Percentiles rank a stretch among this genome's conserved stretches.
Conservation (phyloP, 2,329 filamentous ascomycete species). For the Calonectria crousiana region DNA sequence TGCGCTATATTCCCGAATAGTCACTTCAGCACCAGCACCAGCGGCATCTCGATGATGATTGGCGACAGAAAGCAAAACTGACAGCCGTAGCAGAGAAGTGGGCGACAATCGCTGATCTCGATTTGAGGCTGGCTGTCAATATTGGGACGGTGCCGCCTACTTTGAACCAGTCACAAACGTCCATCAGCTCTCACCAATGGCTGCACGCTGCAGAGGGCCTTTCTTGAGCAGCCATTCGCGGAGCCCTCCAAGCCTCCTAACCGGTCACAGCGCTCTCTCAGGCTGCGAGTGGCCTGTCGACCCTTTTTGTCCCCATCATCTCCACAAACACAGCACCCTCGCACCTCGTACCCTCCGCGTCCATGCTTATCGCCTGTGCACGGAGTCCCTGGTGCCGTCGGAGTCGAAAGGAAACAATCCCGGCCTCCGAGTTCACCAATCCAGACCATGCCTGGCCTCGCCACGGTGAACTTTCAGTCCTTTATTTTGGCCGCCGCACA, state of each 20-base stretch:
- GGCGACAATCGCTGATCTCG: constrained; percentile 26
- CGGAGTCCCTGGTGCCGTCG: constrained; percentile 13
- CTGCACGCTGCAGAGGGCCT: constrained; percentile 25
- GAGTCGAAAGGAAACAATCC: constrained; percentile 27
- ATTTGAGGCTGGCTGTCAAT: constrained; percentile 24
- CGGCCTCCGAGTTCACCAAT: constrained; percentile 26
- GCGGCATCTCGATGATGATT: constrained; percentile 1
- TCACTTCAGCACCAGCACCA: background rate
- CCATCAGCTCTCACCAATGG: constrained; percentile 17
- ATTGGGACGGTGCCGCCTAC: constrained; percentile 4
- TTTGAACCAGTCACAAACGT: constrained; percentile 24
- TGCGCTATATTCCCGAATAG: constrained; percentile 20
- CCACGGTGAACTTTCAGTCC: constrained; percentile 38
- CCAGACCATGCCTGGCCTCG: constrained; percentile 23
- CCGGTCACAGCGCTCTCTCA: constrained; percentile 27
- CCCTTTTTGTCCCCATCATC: constrained; percentile 39
- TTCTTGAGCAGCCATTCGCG: constrained; percentile 35
- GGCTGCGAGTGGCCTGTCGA: constrained; percentile 45
- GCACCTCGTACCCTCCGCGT: constrained; percentile 26
- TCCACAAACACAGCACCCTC: constrained; percentile 36
- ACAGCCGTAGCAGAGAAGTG: constrained; percentile 2
- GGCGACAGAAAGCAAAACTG: background rate
- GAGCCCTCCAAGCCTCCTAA: constrained; percentile 30
- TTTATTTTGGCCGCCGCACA: constrained; percentile 16
- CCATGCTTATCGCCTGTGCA: constrained; percentile 29